These are phyloP conservation scores for Magnaporthiopsis incrustans DNA, from an alignment of 2,329 filamentous ascomycete species.

Conservation along the genomic window DNA sequence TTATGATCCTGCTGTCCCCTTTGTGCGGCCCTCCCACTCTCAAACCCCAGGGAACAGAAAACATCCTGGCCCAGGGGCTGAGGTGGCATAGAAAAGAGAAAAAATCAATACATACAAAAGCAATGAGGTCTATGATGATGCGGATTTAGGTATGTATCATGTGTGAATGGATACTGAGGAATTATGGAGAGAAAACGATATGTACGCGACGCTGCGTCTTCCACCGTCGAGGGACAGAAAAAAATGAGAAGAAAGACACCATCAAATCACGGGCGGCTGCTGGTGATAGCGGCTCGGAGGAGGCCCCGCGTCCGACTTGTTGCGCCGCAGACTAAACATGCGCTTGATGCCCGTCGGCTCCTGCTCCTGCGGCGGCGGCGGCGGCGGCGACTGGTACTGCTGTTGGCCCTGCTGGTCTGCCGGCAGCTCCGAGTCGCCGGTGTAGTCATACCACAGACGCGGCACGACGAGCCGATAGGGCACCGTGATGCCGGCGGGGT, in stretches of 20 bases:
- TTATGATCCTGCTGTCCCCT: neutral
- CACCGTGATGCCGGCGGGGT: constrained; percentile 80
- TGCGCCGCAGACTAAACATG: constrained; percentile 36
- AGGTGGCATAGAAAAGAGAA: neutral
- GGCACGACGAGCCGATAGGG: constrained; percentile 86
- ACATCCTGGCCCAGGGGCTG: neutral
- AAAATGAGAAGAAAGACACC: neutral
- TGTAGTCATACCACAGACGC: constrained; percentile 55
- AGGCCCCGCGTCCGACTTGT: constrained; percentile 8
- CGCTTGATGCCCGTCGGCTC: constrained; percentile 33
- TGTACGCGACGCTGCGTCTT: neutral
- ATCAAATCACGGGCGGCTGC: neutral
- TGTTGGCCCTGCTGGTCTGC: neutral
- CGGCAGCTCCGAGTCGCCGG: constrained; percentile 27
- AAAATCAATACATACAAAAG: neutral
- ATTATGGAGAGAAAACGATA: neutral
- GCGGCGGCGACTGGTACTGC: neutral
- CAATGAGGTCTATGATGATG: neutral
- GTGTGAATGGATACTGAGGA: neutral
- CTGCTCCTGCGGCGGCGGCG: constrained; percentile 13
- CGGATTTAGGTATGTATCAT: neutral
- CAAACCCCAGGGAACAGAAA: neutral
- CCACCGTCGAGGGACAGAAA: neutral
- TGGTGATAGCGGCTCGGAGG: neutral
- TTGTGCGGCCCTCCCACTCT: neutral